A percentile compares a stretch with the other conserved stretches of the same genome.
Conservation (phyloP, 148 eudicot genomes). For the Silene uniflora region DNA sequence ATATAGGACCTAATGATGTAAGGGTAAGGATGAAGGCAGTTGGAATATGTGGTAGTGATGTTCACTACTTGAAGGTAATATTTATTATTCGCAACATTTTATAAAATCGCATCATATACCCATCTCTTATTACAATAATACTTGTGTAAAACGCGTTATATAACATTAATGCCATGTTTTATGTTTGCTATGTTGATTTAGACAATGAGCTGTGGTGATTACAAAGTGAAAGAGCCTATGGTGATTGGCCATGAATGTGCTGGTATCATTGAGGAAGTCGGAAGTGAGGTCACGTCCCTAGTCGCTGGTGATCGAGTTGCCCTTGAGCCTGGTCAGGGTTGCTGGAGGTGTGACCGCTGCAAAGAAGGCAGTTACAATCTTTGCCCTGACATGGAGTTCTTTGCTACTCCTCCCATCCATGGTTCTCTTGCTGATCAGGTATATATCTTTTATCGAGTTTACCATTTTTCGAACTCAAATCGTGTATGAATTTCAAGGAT, state of each 20-base stretch:
- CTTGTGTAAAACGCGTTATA: too few species aligned
- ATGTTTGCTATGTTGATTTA: too few species aligned
- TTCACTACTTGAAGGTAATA: constrained; percentile 85
- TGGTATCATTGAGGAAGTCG: constrained; percentile 59
- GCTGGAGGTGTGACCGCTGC: constrained; percentile 48
- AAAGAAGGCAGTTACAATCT: constrained; percentile 64
- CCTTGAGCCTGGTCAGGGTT: constrained; percentile 66
- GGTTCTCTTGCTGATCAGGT: constrained; percentile 71
- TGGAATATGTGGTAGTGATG: constrained; percentile 95
- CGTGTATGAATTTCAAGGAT: too few species aligned
- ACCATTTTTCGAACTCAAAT: too few species aligned
- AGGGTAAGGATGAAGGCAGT: constrained; percentile 86
- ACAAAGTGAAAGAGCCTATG: constrained; percentile 67
- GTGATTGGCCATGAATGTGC: constrained; percentile 73
- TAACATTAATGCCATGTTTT: too few species aligned
- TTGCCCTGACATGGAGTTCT: constrained; percentile 62
- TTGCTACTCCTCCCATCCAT: constrained; percentile 62
- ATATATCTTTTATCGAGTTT: too few species aligned
- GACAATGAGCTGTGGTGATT: constrained; percentile 58
- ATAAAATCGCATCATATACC: too few species aligned
- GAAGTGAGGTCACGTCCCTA: constrained; percentile 47
- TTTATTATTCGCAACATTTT: too few species aligned
- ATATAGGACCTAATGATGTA: constrained; percentile 71
- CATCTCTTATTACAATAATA: too few species aligned
- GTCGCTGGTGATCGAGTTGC: constrained; percentile 52